A percentile compares a stretch with the other conserved stretches of the same genome.
Conservation (phyloP, 2,329 filamentous ascomycete species). For the Emericellopsis atlantica region DNA sequence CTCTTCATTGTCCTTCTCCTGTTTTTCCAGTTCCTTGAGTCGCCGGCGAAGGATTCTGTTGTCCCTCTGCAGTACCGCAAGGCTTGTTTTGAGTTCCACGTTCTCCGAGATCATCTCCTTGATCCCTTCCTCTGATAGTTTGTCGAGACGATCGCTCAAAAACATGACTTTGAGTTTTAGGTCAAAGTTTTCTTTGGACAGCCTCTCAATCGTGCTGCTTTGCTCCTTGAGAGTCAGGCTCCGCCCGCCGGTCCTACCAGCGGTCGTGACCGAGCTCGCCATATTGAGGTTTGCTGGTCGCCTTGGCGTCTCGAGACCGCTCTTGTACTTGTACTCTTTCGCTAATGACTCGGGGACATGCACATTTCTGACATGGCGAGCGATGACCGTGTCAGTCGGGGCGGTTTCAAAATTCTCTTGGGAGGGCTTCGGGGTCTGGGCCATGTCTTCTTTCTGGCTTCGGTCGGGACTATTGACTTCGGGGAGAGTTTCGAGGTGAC, state of each 20-base stretch:
- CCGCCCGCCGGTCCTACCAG: constrained; percentile 38
- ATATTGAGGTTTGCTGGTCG: constrained; percentile 37
- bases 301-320: constrained; percentile 47
- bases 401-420: constrained; percentile 40
- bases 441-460: constrained; percentile 24
- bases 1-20: constrained; percentile 53
- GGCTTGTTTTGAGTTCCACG: constrained; percentile 83
- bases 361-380: constrained; percentile 79
- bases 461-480: constrained; percentile 31
- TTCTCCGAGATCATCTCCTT: constrained; percentile 98
- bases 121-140: constrained; percentile 87
- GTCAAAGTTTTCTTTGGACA: constrained; percentile 97
- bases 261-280: constrained; percentile 9
- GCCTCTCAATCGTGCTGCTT: constrained; percentile 88
- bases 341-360: constrained; percentile 83
- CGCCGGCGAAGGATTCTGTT: constrained; percentile 72
- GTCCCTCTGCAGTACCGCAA: constrained; percentile 82
- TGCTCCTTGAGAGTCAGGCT: constrained; percentile 91
- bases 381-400: constrained; percentile 79
- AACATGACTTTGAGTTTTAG: constrained; percentile 97
- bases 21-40: constrained; percentile 77
- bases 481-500: constrained; percentile 35
- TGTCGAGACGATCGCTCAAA: constrained; percentile 82
- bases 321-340: constrained; percentile 71
- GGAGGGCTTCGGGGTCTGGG: constrained; percentile 58